Percentiles rank a stretch among this genome's conserved stretches.
phyloP scores from a whole-genome alignment of 495 filamentous ascomycete species.

The Annulohypoxylon stygium region DNA sequence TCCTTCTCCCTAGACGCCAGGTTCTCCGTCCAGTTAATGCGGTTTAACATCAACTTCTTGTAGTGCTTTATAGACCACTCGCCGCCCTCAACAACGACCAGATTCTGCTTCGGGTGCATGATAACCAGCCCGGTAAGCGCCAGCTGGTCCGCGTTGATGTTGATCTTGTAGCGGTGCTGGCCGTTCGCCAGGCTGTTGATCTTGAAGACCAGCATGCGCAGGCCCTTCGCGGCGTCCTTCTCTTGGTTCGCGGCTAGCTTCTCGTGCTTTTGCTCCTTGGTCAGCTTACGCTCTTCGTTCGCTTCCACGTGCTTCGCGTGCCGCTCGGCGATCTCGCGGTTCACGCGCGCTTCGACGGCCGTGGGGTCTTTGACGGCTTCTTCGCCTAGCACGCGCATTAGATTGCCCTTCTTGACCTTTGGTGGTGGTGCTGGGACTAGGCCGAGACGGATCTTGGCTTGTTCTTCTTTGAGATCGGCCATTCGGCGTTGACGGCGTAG shows the following conservation, averaged over 20 bases:
- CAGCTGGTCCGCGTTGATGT: conserved; percentile 89
- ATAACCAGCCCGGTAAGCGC: conserved; percentile 88
- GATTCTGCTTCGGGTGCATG: conserved; percentile 85
- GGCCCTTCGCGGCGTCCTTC: conserved; percentile 86
- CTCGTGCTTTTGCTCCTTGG: conserved; percentile 88
- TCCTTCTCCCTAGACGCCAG: conserved; percentile 72
- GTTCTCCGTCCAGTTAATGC: conserved; percentile 95
- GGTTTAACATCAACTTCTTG: conserved; percentile 87
- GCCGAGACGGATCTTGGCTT: conserved; percentile 93
- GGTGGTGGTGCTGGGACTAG: conserved; percentile 89
- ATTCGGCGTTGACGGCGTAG: conserved; percentile 90
- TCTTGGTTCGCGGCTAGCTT: conserved; percentile 87
- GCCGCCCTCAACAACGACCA: conserved; percentile 94
- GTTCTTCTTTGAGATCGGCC: conserved; percentile 92
- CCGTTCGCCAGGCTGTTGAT: conserved; percentile 89
- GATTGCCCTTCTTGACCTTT: conserved; percentile 93
- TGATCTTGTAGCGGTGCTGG: conserved; percentile 91
- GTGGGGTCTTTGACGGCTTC: conserved; percentile 98
- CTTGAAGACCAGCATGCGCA: conserved; percentile 86
- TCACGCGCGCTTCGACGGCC: conserved; percentile 94
- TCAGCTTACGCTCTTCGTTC: conserved; percentile 92
- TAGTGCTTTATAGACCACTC: conserved; percentile 82
- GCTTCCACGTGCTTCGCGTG: conserved; percentile 76
- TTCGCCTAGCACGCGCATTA: conserved; percentile 98
- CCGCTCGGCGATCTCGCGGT: conserved; percentile 88